Conservation (phyloP, 2,329 filamentous ascomycete species). For the Ophiostoma triangulosporum region DNA sequence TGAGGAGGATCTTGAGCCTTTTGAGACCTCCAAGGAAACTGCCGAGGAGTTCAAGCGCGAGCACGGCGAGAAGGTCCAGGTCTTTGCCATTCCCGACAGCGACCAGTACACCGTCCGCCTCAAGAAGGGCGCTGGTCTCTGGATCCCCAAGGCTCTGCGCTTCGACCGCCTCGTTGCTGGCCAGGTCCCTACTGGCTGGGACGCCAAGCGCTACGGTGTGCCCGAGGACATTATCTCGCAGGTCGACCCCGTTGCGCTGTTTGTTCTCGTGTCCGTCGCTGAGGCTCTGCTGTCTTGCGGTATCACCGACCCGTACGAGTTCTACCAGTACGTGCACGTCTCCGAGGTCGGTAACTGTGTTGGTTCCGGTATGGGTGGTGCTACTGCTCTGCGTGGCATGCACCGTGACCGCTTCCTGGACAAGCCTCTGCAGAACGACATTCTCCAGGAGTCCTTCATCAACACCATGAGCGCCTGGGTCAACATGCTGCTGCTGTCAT, state of each 20-base stretch:
- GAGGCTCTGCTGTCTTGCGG: slow-evolving; percentile 84
- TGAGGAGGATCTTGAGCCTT: slow-evolving; percentile 90
- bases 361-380: slow-evolving; percentile 95
- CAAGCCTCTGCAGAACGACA: slow-evolving; percentile 95
- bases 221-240: slow-evolving; percentile 96
- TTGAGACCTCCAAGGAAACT: slow-evolving; percentile 93
- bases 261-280: slow-evolving; percentile 83
- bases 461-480: slow-evolving; percentile 99
- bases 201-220: slow-evolving; percentile 89
- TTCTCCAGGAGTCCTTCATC: slow-evolving; percentile 98
- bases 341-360: slow-evolving; percentile 97
- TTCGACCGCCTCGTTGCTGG: slow-evolving; percentile 97
- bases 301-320: slow-evolving; percentile 98
- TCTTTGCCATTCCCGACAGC: slow-evolving; percentile 87
- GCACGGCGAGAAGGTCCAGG: slow-evolving; percentile 94
- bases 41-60: slow-evolving; percentile 95
- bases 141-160: slow-evolving; percentile 92
- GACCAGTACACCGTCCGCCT: slow-evolving; percentile 90
- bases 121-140: slow-evolving; percentile 86
- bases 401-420: slow-evolving; percentile 96
- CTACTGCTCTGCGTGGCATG: slow-evolving; percentile 85
- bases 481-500: slow-evolving; percentile 96
- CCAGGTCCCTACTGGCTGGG: slow-evolving; percentile 94
- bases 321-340: slow-evolving; percentile 98
- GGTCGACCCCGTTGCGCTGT: slow-evolving; percentile 92